Base-by-base conservation (phyloP, 768 basidiomycete species). In the Podaxis mareebaensis region DNA sequence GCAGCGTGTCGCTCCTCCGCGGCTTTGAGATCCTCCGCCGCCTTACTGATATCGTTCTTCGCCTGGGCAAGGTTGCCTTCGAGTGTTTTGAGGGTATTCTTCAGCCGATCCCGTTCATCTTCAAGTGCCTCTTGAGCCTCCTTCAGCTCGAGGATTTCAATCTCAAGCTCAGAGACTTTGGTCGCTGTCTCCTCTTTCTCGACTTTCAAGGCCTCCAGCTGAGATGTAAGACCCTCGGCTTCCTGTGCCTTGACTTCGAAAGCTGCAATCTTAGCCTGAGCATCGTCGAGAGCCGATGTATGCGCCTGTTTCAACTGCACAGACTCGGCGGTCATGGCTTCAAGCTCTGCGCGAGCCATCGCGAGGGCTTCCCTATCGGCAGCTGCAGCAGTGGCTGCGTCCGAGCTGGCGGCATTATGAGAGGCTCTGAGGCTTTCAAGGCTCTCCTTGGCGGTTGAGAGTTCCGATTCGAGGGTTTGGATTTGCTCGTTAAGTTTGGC, bases 141-240 rank as follows among this genome's bases (percentile, higher is more conserved):
- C 72, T 82, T 91, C 64, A 89, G 69, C 75, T 94, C 92, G 62
- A 93, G 73, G 46, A 93, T 81, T 71, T 94, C 91, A 55, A 95
- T 77, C 76, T 95, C 93, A 26, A 93, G 78, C 68, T 95, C 92
- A 0, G 90, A 91, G 3, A 93, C 77, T 73, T 87, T 92, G 69
- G 76, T 79, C 8, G 87, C 83, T 46, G 77, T 86, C 63, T 92
- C 91, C 68, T 90, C 90, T 69, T 85, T 88, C 74, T 91, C 89
- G 12, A 71, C 72, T 71, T 84, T 86, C 64, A 92, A 77, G 36
- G 75, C 76, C 3, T 71, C 73, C 12, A 92, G 64, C 68, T 89
- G 84, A 2, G 77, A 67, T 57, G 80, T 75, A 22, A 91, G 78
- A 6, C 72, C 68, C 24, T 79, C 78, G 1, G 71, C 73, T 53